Conservation (phyloP, 371 early-diverging fungal species). For the Saksenaea oblongispora region DNA sequence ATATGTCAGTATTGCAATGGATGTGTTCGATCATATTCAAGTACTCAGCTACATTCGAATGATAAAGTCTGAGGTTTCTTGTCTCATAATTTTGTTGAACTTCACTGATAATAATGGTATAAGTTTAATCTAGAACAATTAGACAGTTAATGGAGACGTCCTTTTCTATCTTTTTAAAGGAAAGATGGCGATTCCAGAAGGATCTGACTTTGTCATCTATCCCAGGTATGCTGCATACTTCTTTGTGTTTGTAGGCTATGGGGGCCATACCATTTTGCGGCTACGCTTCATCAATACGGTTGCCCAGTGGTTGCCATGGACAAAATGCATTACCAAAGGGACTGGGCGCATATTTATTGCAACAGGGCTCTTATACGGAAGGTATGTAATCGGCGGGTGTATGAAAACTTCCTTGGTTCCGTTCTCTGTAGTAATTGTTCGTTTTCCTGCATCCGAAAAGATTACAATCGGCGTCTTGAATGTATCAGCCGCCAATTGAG, state of each 20-base stretch:
- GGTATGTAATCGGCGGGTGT: not conserved
- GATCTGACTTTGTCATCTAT: not conserved
- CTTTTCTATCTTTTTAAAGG: not conserved
- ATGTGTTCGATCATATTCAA: too few species aligned
- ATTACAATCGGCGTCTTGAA: not conserved
- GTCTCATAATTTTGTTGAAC: too few species aligned
- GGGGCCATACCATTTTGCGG: not conserved
- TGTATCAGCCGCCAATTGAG: constrained; percentile 7
- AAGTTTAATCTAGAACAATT: not conserved
- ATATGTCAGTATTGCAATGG: too few species aligned
- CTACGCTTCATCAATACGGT: not conserved
- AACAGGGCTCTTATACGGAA: not conserved
- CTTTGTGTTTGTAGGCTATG: not conserved
- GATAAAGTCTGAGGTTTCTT: too few species aligned
- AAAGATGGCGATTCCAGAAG: not conserved
- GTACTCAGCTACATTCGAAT: too few species aligned
- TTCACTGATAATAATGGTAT: too few species aligned
- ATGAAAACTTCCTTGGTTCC: not conserved
- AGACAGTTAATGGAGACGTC: not conserved
- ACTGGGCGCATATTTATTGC: not conserved
- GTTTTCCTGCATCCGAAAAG: not conserved
- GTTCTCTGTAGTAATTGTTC: not conserved
- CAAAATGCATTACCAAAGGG: not conserved
- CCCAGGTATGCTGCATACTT: not conserved
- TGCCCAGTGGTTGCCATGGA: not conserved